Percentiles rank a stretch among this genome's conserved stretches.
phyloP scores from a whole-genome alignment of 2,329 filamentous ascomycete genomes.

The Stemphylium vesicarium region DNA sequence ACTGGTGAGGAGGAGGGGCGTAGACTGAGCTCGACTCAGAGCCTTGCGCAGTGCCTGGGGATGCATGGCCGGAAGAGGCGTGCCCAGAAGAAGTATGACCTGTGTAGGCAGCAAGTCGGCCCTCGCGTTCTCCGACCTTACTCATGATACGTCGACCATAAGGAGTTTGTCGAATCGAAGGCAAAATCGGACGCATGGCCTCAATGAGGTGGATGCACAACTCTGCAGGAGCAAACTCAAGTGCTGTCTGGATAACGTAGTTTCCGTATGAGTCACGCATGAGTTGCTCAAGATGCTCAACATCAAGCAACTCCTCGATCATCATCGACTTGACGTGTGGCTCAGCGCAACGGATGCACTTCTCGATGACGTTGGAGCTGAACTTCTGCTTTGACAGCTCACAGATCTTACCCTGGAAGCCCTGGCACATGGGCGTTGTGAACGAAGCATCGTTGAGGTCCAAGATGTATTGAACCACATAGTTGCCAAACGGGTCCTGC shows the following conservation, averaged over 20 bases:
- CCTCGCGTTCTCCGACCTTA: conserved; percentile 73
- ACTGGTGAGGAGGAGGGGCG: conserved; percentile 15
- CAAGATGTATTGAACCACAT: conserved; percentile 97
- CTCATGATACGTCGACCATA: conserved; percentile 92
- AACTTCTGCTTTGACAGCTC: conserved; percentile 94
- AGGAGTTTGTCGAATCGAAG: conserved; percentile 84
- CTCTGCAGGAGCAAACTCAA: conserved; percentile 47
- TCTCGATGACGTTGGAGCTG: conserved; percentile 98
- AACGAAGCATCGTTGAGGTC: conserved; percentile 88
- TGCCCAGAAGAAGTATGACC: conserved; percentile 36
- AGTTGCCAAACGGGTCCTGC: conserved; percentile 97
- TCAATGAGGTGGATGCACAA: conserved; percentile 71
- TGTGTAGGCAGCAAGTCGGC: conserved; percentile 40
- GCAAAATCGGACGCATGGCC: conserved; percentile 81
- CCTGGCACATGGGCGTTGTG: conserved; percentile 84
- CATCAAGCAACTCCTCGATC: conserved; percentile 78
- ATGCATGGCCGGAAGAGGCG: conserved; percentile 28
- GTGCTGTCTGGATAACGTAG: conserved; percentile 95
- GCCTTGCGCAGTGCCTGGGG: conserved; percentile 38
- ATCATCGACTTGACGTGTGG: conserved; percentile 77
- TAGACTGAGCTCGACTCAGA: conserved; percentile 29
- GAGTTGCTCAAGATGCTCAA: conserved; percentile 82
- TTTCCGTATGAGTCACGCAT: conserved; percentile 94
- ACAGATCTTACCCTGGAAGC: conserved; percentile 76
- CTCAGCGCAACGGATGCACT: conserved; percentile 81